Conservation (phyloP, 164 flowering plant genomes). For the Dillenia turbinata region DNA sequence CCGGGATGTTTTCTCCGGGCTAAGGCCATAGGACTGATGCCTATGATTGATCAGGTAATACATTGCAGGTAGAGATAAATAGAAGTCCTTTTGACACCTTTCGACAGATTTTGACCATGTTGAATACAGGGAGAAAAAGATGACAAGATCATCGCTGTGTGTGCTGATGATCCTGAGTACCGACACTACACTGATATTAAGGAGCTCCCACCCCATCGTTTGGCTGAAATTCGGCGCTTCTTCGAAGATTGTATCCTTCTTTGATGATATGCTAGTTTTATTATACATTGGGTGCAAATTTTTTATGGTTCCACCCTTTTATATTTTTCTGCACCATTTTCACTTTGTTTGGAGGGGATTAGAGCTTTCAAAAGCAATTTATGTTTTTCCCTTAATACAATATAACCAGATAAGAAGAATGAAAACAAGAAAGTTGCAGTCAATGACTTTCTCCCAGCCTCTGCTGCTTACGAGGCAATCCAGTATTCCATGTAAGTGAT, state of each 20-base stretch:
- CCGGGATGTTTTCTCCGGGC: conserved; percentile 87
- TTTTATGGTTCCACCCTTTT: background rate
- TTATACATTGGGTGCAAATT: background rate
- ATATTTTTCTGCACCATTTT: background rate
- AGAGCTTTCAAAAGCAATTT: too few relatives aligned
- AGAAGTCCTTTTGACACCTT: background rate
- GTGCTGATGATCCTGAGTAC: conserved; percentile 90
- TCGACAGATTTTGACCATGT: conserved; percentile 1
- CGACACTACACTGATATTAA: conserved; percentile 71
- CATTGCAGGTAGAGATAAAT: background rate
- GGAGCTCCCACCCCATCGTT: conserved; percentile 83
- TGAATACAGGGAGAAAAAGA: conserved; percentile 70
- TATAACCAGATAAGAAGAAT: conserved; percentile 67
- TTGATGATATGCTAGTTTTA: background rate
- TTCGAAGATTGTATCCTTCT: conserved; percentile 83
- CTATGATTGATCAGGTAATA: conserved; percentile 80
- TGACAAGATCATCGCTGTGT: conserved; percentile 86
- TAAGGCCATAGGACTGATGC: conserved; percentile 83
- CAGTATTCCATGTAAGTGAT: conserved; percentile 66
- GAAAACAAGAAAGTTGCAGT: conserved; percentile 91
- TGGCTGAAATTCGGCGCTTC: conserved; percentile 82
- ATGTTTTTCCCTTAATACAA: conserved; percentile 21
- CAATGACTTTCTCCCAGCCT: conserved; percentile 68
- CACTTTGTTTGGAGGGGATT: background rate
- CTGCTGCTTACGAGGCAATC: conserved; percentile 59